These are phyloP conservation scores for Cytospora chrysosperma DNA, from an alignment of 2,329 filamentous ascomycete species.

Conservation along the genomic window DNA sequence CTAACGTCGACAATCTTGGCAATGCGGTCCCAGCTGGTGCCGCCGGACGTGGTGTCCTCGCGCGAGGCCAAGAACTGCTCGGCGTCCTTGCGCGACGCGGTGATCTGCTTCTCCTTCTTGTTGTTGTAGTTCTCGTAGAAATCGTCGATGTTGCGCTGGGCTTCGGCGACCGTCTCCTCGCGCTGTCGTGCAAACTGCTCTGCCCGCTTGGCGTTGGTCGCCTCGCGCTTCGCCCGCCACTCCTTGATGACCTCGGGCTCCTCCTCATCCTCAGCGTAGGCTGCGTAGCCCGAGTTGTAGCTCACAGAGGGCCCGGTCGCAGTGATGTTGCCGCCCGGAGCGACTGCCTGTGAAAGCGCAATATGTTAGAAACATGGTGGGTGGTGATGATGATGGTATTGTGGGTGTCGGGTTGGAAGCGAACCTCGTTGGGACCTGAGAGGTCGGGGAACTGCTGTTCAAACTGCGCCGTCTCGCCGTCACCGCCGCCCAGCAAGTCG, in stretches of 20 bases:
- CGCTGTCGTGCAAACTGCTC: constrained; percentile 82
- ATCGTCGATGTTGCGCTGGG: constrained; percentile 92
- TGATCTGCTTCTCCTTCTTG: constrained; percentile 91
- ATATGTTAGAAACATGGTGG: not conserved
- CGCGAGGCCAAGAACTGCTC: constrained; percentile 86
- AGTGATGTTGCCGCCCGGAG: constrained; percentile 74
- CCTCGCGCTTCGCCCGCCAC: constrained; percentile 90
- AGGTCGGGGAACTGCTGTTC: constrained; percentile 91
- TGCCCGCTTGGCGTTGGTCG: constrained; percentile 77
- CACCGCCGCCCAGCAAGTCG: constrained; percentile 68
- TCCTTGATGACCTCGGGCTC: constrained; percentile 86
- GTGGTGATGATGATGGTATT: too few relatives aligned
- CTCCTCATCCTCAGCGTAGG: constrained; percentile 62
- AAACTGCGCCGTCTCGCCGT: constrained; percentile 57
- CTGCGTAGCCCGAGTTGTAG: constrained; percentile 62
- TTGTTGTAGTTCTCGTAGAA: constrained; percentile 99
- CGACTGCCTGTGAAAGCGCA: constrained; percentile 56
- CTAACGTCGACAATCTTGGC: constrained; percentile 96
- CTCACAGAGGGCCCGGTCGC: constrained; percentile 60
- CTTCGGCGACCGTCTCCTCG: constrained; percentile 81
- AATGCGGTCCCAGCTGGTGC: constrained; percentile 98
- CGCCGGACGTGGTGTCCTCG: constrained; percentile 90
- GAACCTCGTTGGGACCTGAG: constrained; percentile 64
- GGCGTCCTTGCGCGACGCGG: constrained; percentile 85
- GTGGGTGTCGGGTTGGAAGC: not conserved